A percentile compares a stretch with the other conserved stretches of the same genome.
These are phyloP conservation scores for Tremella fuciformis DNA, from an alignment of 768 basidiomycete genomes.

Conservation along the genomic window DNA sequence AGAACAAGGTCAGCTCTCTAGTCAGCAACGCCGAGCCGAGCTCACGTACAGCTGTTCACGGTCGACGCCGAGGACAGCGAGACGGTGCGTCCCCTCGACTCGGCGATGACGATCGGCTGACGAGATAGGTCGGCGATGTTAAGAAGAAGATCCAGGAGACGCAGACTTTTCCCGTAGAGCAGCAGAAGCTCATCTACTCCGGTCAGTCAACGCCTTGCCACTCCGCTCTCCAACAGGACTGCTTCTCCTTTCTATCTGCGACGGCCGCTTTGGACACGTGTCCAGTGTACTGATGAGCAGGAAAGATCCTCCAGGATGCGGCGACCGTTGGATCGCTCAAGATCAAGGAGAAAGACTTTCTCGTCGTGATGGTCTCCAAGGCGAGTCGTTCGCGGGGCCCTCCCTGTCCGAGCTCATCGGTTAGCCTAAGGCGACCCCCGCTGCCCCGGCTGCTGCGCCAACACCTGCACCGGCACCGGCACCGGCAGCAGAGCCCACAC, in stretches of 20 bases:
- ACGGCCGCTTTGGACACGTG: too few relatives aligned
- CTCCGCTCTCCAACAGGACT: conserved; percentile 6
- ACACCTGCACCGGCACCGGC: conserved; percentile 45
- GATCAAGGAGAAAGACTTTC: conserved; percentile 97
- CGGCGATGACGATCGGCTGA: conserved; percentile 12
- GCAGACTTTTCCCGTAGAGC: conserved; percentile 69
- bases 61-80: conserved; percentile 75
- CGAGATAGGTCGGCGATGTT: conserved; percentile 60
- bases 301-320: conserved; percentile 83
- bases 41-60: conserved; percentile 64
- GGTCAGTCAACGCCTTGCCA: conserved; percentile 57
- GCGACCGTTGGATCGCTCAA: conserved; percentile 82
- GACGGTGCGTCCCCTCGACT: conserved; percentile 54
- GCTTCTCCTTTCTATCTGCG: neutral
- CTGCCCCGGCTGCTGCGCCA: conserved; percentile 47
- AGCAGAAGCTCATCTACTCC: conserved; percentile 92
- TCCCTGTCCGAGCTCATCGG: conserved; percentile 8
- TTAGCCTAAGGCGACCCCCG: conserved; percentile 52
- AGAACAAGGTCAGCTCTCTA: conserved; percentile 60
- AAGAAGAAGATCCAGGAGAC: conserved; percentile 77
- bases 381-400: conserved; percentile 55
- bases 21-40: conserved; percentile 4
- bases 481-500: conserved; percentile 46
- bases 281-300: conserved; percentile 53
- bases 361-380: conserved; percentile 99